Conservation (phyloP, 2,329 filamentous ascomycete species). For the Colletotrichum lentis region DNA sequence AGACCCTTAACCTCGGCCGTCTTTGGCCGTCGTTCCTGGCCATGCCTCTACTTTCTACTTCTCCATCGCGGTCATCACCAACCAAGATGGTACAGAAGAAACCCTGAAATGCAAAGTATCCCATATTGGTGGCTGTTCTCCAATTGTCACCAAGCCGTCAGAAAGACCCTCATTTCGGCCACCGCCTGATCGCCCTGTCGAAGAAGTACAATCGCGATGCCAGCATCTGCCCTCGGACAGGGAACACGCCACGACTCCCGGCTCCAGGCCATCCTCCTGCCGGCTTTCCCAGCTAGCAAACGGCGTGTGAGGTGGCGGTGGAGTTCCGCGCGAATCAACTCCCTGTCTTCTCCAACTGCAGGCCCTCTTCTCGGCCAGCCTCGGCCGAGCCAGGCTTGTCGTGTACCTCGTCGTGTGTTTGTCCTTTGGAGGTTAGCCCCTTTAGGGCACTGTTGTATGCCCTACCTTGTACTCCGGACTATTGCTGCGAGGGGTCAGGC, state of each 20-base stretch:
- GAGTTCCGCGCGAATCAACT: conserved; percentile 37
- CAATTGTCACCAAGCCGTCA: not conserved
- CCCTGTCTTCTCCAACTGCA: conserved; percentile 34
- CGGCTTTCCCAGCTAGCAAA: conserved; percentile 5
- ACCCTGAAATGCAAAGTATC: not conserved
- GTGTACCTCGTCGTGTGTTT: no score
- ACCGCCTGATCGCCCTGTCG: conserved; percentile 4
- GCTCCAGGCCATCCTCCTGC: conserved; percentile 24
- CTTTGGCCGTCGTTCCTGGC: not conserved
- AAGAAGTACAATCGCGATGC: conserved; percentile 20
- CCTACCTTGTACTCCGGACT: not conserved
- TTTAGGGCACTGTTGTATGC: not conserved
- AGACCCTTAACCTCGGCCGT: not conserved
- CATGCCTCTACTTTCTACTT: not conserved
- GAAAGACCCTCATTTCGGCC: not conserved
- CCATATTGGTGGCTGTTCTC: not conserved
- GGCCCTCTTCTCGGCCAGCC: conserved; percentile 25
- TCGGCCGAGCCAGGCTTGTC: conserved; percentile 26
- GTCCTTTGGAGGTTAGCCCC: not conserved
- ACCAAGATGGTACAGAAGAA: not conserved
- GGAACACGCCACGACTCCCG: conserved; percentile 24
- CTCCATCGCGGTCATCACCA: not conserved
- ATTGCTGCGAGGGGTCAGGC: no score
- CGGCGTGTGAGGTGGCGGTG: not conserved
- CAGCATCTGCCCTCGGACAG: conserved; percentile 4